Evolutionary conservation across 495 filamentous ascomycete genomes (phyloP).

Genomic region (Penicillium taxi): DNA sequence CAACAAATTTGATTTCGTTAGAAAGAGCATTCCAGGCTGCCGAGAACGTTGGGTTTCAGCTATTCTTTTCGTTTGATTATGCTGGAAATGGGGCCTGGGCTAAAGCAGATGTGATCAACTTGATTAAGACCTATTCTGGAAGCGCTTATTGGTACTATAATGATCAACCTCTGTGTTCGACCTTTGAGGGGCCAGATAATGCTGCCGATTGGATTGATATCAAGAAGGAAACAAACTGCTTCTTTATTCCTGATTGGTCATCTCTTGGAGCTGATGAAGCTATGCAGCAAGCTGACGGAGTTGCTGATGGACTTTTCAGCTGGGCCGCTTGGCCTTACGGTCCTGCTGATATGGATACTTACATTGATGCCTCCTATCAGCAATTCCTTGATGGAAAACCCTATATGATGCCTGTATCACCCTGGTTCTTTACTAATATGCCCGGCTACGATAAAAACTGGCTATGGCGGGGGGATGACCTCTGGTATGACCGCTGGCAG

Average conservation of each 20-base stretch:
- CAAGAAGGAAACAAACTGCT: conserved; percentile 39
- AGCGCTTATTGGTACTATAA: conserved; percentile 52
- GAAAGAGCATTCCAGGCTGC: too few species aligned
- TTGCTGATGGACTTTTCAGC: conserved; percentile 55
- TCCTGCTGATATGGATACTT: conserved; percentile 41
- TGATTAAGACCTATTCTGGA: too few species aligned
- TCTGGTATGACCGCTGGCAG: conserved; percentile 63
- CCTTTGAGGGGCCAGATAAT: conserved; percentile 57
- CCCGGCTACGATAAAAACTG: conserved; percentile 59
- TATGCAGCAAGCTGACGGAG: conserved; percentile 17
- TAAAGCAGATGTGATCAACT: conserved; percentile 12
- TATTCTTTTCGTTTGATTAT: conserved; percentile 66
- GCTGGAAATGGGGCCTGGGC: conserved; percentile 47
- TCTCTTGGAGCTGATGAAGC: conserved; percentile 43
- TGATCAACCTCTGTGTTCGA: conserved; percentile 56
- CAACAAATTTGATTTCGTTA: conserved; percentile 42
- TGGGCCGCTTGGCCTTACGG: conserved; percentile 72
- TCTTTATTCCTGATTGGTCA: conserved; percentile 62
- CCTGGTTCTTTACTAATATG: conserved; percentile 60
- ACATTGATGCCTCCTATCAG: conserved; percentile 47
- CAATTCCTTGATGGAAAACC: conserved; percentile 38
- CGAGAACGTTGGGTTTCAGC: conserved; percentile 41
- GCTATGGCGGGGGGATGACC: conserved; percentile 54
- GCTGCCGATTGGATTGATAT: conserved; percentile 48
- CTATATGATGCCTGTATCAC: conserved; percentile 66